Percentiles rank a stretch among this genome's conserved stretches.
phyloP scores from a whole-genome alignment of 306 rosid genomes.

The Arachis stenosperma region DNA sequence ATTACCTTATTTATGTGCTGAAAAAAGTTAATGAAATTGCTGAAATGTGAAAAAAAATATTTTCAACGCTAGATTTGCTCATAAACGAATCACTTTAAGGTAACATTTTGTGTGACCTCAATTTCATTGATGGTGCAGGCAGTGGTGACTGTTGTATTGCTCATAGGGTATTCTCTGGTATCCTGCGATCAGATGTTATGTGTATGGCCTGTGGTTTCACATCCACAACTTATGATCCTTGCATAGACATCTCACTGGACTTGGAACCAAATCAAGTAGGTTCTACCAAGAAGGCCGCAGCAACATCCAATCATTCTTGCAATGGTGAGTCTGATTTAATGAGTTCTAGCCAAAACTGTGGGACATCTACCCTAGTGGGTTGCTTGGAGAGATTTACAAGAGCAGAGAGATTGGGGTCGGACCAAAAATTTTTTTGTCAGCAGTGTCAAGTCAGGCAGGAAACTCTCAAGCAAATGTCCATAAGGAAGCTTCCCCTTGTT shows the following conservation, averaged over 20 bases:
- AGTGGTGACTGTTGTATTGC: slow-evolving; percentile 93
- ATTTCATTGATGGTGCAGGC: slow-evolving; percentile 64
- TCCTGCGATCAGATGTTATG: slow-evolving; percentile 91
- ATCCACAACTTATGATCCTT: slow-evolving; percentile 94
- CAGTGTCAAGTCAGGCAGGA: slow-evolving; percentile 93
- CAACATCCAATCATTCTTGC: slow-evolving; percentile 64
- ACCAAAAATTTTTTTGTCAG: slow-evolving; percentile 93
- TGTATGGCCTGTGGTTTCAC: slow-evolving; percentile 97
- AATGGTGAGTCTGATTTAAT: slow-evolving; percentile 65
- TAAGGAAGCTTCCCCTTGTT: slow-evolving; percentile 87
- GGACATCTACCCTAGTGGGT: slow-evolving; percentile 75
- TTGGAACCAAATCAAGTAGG: slow-evolving; percentile 77
- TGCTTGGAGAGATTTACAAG: slow-evolving; percentile 92
- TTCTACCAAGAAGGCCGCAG: slow-evolving; percentile 56
- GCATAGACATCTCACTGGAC: slow-evolving; percentile 87
- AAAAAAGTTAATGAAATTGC: slow-evolving; percentile 5
- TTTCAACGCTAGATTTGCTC: slow-evolving; percentile 20
- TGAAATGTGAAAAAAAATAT: slow-evolving; percentile 9
- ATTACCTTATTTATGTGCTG: slow-evolving; percentile 19
- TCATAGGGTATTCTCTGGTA: slow-evolving; percentile 88
- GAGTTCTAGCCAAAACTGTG: slow-evolving; percentile 53
- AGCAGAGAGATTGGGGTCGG: slow-evolving; percentile 88
- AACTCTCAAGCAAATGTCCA: slow-evolving; percentile 93
- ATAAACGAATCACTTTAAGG: slow-evolving; percentile 24
- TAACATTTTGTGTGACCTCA: slow-evolving; percentile 30